These are phyloP conservation scores for Lichtheimia hyalospora DNA, from an alignment of 371 early-diverging fungal species.

Conservation along the genomic window DNA sequence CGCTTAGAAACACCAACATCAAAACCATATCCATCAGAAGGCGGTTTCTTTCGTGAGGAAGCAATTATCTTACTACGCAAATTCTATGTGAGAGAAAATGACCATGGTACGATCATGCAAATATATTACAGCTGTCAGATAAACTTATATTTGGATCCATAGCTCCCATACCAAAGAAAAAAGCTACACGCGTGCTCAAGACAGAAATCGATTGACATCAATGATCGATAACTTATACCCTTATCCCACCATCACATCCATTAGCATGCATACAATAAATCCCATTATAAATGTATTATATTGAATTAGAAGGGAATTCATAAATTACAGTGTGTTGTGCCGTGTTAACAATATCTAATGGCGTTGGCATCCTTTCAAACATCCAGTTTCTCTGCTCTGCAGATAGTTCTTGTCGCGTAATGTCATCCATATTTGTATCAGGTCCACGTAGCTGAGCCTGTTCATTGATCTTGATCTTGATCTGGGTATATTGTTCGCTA, in stretches of 20 bases:
- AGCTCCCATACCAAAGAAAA: conserved; percentile 91
- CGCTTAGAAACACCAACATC: conserved; percentile 30
- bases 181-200: conserved; percentile 76
- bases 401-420: conserved; percentile 20
- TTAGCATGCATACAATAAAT: too few relatives aligned
- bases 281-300: too few relatives aligned
- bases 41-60: conserved; percentile 77
- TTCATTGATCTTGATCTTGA: conserved; percentile 56
- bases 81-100: conserved; percentile 92
- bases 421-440: conserved; percentile 30
- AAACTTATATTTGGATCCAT: background rate
- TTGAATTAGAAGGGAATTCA: conserved; percentile 19
- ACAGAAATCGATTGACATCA: conserved; percentile 31
- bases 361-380: conserved; percentile 17
- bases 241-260: too few relatives aligned
- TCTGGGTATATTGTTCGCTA: conserved; percentile 39
- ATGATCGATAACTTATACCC: too few relatives aligned
- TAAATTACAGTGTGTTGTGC: conserved; percentile 47
- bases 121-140: background rate
- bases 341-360: conserved; percentile 40
- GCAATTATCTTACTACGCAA: conserved; percentile 83
- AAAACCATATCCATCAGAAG: conserved; percentile 59
- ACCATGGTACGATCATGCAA: conserved; percentile 59
- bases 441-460: conserved; percentile 36
- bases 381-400: conserved; percentile 10